phyloP scores from a whole-genome alignment of 2,329 filamentous ascomycete species.

The Delphinella strobiligena region DNA sequence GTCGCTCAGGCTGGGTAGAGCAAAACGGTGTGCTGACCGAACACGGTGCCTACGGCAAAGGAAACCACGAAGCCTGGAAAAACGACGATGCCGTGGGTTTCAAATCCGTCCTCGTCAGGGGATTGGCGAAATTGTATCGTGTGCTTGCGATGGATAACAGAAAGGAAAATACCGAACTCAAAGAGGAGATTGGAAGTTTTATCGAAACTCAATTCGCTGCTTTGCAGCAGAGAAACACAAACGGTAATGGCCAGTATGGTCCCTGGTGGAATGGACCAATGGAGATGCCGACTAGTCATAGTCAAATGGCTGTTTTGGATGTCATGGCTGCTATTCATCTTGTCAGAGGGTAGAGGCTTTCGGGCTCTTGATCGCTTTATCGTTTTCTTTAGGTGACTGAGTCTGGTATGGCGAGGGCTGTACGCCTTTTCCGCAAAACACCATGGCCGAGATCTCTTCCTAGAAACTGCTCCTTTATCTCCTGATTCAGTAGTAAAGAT shows the following conservation, averaged over 20 bases:
- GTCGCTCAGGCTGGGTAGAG: constrained; percentile 16
- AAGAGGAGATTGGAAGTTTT: constrained; percentile 11
- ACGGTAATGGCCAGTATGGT: constrained; percentile 18
- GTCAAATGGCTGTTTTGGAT: constrained; percentile 18
- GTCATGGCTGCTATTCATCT: constrained; percentile 18
- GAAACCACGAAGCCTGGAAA: constrained; percentile 13
- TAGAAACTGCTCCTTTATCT: too few species aligned
- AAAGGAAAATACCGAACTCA: constrained; percentile 6
- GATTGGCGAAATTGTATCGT: constrained; percentile 15
- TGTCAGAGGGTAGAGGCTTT: constrained; percentile 9
- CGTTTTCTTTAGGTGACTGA: too few species aligned
- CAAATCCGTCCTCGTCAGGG: constrained; percentile 16
- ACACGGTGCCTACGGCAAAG: constrained; percentile 14
- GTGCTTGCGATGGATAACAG: constrained; percentile 1
- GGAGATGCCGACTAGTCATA: constrained; percentile 16
- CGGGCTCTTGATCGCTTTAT: too few species aligned
- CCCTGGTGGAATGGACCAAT: constrained; percentile 20
- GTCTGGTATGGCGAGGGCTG: too few species aligned
- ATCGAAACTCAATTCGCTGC: constrained; percentile 15
- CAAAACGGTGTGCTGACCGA: constrained; percentile 15
- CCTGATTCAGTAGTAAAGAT: too few species aligned
- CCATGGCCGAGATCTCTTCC: too few species aligned
- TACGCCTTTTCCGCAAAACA: too few species aligned
- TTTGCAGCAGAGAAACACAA: constrained; percentile 14
- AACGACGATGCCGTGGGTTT: constrained; percentile 18